A percentile compares a stretch with the other conserved stretches of the same genome.
Evolutionary conservation across 306 rosid species (phyloP).

Genomic region (Acacia crassicarpa): DNA sequence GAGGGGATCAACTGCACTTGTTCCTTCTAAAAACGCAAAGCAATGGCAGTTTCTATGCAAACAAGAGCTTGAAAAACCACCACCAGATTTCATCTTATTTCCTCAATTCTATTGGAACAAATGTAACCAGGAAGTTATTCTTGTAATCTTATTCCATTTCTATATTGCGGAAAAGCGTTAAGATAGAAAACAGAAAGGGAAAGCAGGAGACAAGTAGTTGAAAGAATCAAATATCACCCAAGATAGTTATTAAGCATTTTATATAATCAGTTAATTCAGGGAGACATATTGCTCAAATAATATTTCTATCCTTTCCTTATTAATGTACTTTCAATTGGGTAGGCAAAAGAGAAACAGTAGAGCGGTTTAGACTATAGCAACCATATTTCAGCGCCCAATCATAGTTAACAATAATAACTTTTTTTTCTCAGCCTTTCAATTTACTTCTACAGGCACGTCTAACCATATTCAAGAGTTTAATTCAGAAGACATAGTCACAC

Average conservation of each 20-base stretch:
- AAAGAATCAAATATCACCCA: slow-evolving; percentile 18
- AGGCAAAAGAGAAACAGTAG: slow-evolving; percentile 11
- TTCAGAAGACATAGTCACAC: not conserved
- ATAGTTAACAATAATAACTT: too few species aligned
- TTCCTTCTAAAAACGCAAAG: not conserved
- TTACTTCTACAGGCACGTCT: too few species aligned
- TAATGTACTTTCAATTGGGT: not conserved
- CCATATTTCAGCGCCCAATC: too few species aligned
- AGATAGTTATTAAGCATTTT: slow-evolving; percentile 1
- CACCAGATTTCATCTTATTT: slow-evolving; percentile 25
- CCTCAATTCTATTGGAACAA: slow-evolving; percentile 15
- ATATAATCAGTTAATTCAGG: not conserved
- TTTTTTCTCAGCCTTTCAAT: too few species aligned
- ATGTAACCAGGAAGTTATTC: not conserved
- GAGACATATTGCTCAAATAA: not conserved
- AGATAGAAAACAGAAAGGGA: slow-evolving; percentile 1
- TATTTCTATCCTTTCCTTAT: not conserved
- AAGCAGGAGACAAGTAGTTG: not conserved
- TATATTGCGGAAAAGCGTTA: slow-evolving; percentile 1
- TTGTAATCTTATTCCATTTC: slow-evolving; percentile 1
- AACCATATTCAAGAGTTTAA: too few species aligned
- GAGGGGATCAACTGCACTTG: slow-evolving; percentile 6
- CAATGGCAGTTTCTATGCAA: slow-evolving; percentile 17
- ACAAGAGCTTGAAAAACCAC: slow-evolving; percentile 21
- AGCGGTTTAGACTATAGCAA: not conserved